These are phyloP conservation scores for Perkinsus olseni DNA, from an alignment of 169 alveolate species.

Conservation along the genomic window DNA sequence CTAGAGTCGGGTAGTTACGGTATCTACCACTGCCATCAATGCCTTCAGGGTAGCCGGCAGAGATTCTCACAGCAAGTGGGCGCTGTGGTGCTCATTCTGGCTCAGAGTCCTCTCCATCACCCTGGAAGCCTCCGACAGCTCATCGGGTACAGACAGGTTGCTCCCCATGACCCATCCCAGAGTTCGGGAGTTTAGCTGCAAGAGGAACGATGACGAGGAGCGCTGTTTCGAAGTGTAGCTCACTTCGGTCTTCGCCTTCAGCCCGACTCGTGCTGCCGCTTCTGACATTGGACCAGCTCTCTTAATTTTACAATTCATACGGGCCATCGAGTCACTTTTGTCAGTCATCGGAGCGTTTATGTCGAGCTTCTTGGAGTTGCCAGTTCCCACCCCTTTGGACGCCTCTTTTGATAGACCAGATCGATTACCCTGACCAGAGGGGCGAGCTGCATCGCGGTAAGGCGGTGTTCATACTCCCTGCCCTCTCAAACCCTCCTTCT, in stretches of 20 bases:
- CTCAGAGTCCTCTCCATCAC: not conserved
- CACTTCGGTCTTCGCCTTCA: not conserved
- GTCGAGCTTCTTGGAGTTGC: too few species aligned
- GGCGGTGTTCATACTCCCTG: not conserved
- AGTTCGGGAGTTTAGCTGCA: not conserved
- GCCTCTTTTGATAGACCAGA: not conserved
- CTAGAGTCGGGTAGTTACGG: conserved; percentile 12
- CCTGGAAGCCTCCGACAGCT: not conserved
- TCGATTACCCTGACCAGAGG: not conserved
- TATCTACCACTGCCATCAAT: too few species aligned
- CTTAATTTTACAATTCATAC: too few species aligned
- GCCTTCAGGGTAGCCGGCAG: not conserved
- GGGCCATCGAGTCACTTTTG: too few species aligned
- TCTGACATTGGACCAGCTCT: too few species aligned
- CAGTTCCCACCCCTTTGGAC: too few species aligned
- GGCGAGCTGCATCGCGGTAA: not conserved
- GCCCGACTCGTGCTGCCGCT: too few species aligned
- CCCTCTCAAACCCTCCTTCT: not conserved
- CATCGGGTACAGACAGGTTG: not conserved
- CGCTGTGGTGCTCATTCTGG: not conserved
- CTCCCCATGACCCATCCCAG: not conserved
- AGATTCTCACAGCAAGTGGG: not conserved
- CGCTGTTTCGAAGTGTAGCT: not conserved
- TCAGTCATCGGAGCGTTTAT: too few species aligned
- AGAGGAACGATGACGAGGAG: not conserved